Evolutionary conservation across 495 filamentous ascomycete species (phyloP), one percentile per base, ranked within the genome.

Genomic region (Friedmanniomyces simplex): DNA sequence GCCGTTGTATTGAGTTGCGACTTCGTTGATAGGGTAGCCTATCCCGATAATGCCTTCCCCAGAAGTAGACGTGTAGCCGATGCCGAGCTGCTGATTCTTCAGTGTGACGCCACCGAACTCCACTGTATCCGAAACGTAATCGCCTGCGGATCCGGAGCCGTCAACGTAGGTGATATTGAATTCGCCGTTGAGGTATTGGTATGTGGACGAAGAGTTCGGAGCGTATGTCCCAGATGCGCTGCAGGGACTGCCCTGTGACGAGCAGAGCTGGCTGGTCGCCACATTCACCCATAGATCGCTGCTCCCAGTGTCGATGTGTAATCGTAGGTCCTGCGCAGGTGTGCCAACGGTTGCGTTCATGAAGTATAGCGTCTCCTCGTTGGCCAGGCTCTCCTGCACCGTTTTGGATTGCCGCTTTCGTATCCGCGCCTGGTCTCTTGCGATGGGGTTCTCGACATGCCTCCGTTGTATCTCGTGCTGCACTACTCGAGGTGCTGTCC

Each of bases 101-200:
- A 98, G 64, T 14, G 66, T 80, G 39, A 74, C 68, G 25, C 74
- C 77, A 1, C 83, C 88, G 58, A 98, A 80, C 4, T 69, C 70
- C 52, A 98, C 70, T 0, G 78, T 86, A 67, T 98, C 93, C 1
- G 79, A 83, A 11, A 82, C 87, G 70, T 96, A 96, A 65, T 91
- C 89, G 10, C 93, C 93, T 6, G 68, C 63, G 0, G 91, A 88
- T 36, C 82, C 86, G 0, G 87, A 84, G 45, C 86, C 86, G 69
- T 97, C 93, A 25, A 88, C 87, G 66, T 98, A 98, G 10, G 82
- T 82, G 56, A 98, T 96, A 63, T 91, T 87, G 74, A 98, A 98
- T 37, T 86, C 78, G 61, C 77, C 81, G 32, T 80, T 81, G 39
- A 96, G 70, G 66, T 82, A 91, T 52, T 79, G 64, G 71, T 90